phyloP scores from a whole-genome alignment of 768 basidiomycete genomes.

The Harrya chromipes region DNA sequence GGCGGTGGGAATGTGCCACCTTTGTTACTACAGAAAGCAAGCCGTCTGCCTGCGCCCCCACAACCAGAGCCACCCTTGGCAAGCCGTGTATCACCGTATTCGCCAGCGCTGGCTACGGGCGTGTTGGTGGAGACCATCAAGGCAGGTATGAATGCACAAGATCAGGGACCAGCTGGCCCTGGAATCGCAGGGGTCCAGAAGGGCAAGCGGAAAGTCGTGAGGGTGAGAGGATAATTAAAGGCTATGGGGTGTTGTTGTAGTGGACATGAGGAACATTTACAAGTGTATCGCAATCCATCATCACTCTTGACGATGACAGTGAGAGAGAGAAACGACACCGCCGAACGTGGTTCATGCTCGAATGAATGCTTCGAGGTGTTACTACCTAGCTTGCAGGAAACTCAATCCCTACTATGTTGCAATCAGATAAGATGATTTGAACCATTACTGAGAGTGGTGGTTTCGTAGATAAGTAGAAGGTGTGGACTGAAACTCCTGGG shows the following conservation, averaged over 20 bases:
- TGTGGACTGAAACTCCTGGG: no score
- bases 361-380: no score
- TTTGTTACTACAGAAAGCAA: conserved; percentile 24
- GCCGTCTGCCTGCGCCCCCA: conserved; percentile 68
- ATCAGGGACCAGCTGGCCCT: conserved; percentile 42
- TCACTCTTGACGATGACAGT: neutral
- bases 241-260: neutral
- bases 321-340: neutral
- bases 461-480: no score
- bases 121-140: conserved; percentile 82
- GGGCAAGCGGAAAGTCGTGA: conserved; percentile 77
- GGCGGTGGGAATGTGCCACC: conserved; percentile 33
- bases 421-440: no score
- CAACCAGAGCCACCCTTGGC: conserved; percentile 70
- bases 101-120: conserved; percentile 72
- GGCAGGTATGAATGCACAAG: conserved; percentile 73
- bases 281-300: conserved; percentile 17
- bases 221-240: conserved; percentile 54
- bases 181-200: conserved; percentile 44
- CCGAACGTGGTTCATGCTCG: neutral
- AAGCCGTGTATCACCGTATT: conserved; percentile 74
- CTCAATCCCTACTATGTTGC: neutral
- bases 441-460: no score
- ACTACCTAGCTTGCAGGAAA: no score
- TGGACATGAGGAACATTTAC: conserved; percentile 15